These are phyloP conservation scores for Boletus reticulatus DNA, from an alignment of 768 basidiomycete species.

Conservation along the genomic window DNA sequence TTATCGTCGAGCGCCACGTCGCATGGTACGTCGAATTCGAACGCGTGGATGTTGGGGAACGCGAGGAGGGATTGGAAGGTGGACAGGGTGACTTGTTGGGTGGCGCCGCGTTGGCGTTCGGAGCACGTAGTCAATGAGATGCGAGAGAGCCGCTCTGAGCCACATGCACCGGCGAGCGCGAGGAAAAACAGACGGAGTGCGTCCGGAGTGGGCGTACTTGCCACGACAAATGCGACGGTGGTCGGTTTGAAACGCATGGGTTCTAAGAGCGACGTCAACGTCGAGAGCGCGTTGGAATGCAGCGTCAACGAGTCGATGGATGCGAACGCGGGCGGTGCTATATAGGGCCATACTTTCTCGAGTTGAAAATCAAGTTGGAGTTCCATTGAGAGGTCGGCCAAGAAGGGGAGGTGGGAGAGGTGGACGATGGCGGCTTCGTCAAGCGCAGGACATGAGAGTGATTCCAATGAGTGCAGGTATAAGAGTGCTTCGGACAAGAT, in stretches of 20 bases:
- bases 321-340: slow-evolving; percentile 17
- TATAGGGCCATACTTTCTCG: slow-evolving; percentile 8
- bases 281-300: slow-evolving; percentile 6
- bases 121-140: slow-evolving; percentile 11
- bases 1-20: slow-evolving; percentile 19
- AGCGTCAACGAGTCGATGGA: slow-evolving; percentile 11
- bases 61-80: slow-evolving; percentile 20
- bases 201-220: slow-evolving; percentile 8
- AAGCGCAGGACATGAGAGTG: slow-evolving; percentile 18
- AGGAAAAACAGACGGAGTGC: slow-evolving; percentile 23
- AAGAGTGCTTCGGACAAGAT: slow-evolving; percentile 23
- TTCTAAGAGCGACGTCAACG: slow-evolving; percentile 21
- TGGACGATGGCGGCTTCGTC: slow-evolving; percentile 21
- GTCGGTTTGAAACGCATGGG: slow-evolving; percentile 15
- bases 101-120: not conserved
- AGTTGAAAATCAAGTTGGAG: slow-evolving; percentile 13
- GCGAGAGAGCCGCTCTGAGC: not conserved
- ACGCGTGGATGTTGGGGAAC: slow-evolving; percentile 5
- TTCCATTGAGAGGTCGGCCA: slow-evolving; percentile 14
- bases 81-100: slow-evolving; percentile 9
- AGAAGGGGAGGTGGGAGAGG: slow-evolving; percentile 20
- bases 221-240: slow-evolving; percentile 15
- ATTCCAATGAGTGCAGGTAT: slow-evolving; percentile 13
- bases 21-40: slow-evolving; percentile 21
- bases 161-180: slow-evolving; percentile 13